Evolutionary conservation across 108 stramenopile species (phyloP).

Genomic region (Nitzschia sp.): DNA sequence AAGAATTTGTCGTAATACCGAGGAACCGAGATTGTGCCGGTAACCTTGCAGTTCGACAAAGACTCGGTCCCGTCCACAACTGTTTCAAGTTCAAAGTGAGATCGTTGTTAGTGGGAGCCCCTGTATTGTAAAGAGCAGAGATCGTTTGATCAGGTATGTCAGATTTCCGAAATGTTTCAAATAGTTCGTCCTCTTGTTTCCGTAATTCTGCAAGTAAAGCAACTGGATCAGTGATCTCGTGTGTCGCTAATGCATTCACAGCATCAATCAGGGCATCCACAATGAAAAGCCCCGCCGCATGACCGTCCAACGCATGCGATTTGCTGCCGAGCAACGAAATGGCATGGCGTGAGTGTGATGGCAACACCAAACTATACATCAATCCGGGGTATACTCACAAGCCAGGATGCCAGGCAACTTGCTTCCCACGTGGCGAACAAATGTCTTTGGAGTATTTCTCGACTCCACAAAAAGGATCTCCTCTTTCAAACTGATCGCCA

Average conservation of each 20-base stretch:
- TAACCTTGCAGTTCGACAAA: conserved; percentile 50
- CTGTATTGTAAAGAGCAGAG: background rate
- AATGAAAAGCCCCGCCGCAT: conserved; percentile 43
- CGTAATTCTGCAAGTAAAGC: background rate
- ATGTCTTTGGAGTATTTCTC: conserved; percentile 37
- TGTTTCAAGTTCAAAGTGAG: conserved; percentile 1
- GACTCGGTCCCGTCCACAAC: conserved; percentile 28
- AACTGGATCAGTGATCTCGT: background rate
- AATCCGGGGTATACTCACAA: too few relatives aligned
- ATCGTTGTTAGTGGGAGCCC: background rate
- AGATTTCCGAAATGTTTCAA: background rate
- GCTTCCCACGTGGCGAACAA: conserved; percentile 21
- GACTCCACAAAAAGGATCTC: conserved; percentile 43
- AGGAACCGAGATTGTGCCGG: conserved; percentile 48
- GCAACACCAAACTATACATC: too few relatives aligned
- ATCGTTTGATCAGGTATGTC: background rate
- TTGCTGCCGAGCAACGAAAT: conserved; percentile 27
- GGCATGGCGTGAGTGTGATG: too few relatives aligned
- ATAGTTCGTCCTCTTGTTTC: background rate
- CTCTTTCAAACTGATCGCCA: conserved; percentile 39
- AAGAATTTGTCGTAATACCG: conserved; percentile 35
- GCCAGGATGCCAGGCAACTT: conserved; percentile 60
- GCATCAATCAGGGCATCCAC: conserved; percentile 30
- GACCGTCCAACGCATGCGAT: conserved; percentile 44
- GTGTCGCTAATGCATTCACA: conserved; percentile 15